Evolutionary conservation across 352 stramenopile species (phyloP).

Genomic region (Globisporangium radiosum): DNA sequence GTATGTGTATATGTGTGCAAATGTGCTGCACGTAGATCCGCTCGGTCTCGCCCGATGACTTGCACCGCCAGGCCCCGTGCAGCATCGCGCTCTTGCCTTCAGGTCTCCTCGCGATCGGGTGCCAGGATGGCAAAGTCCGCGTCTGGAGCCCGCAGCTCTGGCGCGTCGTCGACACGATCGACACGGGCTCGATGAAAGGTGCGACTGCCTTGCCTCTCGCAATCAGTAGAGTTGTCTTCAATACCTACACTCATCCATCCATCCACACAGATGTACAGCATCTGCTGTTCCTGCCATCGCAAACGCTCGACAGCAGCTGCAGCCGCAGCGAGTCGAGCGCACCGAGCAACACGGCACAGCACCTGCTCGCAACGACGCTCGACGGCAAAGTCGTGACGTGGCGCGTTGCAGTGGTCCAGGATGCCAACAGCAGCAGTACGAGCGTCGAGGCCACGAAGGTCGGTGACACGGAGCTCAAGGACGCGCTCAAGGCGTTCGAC

Average conservation of each 20-base stretch:
- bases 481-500: constrained; percentile 53
- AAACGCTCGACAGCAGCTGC: constrained; percentile 25
- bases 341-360: constrained; percentile 8
- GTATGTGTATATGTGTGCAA: background rate
- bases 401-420: constrained; percentile 26
- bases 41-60: constrained; percentile 37
- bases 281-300: constrained; percentile 46
- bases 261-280: constrained; percentile 50
- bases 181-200: constrained; percentile 51
- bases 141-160: constrained; percentile 56
- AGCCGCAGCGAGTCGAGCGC: constrained; percentile 23
- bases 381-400: constrained; percentile 60
- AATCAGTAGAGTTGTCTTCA: too few relatives aligned
- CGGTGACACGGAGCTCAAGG: constrained; percentile 52
- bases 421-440: constrained; percentile 3
- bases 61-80: constrained; percentile 51
- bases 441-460: constrained; percentile 45
- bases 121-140: constrained; percentile 68
- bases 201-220: background rate
- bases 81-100: constrained; percentile 55
- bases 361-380: constrained; percentile 44
- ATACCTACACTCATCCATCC: background rate
- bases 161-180: constrained; percentile 54
- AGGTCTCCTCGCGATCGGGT: constrained; percentile 64
- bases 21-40: constrained; percentile 16